These are phyloP conservation scores for Trametes hirsuta DNA, from an alignment of 1,284 basidiomycete species.

Conservation along the genomic window DNA sequence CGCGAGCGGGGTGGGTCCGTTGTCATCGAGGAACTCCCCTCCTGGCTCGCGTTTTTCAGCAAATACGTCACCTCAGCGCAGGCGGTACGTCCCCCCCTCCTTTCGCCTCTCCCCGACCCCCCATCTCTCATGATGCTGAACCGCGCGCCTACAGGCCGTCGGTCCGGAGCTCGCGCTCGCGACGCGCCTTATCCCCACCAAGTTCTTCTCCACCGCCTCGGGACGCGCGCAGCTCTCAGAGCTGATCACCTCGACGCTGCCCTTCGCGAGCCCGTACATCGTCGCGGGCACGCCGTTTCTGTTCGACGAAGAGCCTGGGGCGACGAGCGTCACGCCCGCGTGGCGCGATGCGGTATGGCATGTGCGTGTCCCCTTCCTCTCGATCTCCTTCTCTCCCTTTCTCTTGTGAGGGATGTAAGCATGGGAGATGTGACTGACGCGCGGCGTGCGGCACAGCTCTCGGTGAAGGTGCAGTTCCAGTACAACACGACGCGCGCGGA, in stretches of 20 bases:
- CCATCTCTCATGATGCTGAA: background rate
- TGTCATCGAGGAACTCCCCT: constrained; percentile 37
- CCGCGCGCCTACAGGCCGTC: constrained; percentile 26
- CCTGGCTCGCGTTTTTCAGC: constrained; percentile 37
- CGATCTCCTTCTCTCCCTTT: constrained; percentile 27
- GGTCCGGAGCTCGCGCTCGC: constrained; percentile 35
- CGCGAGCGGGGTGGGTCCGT: constrained; percentile 34
- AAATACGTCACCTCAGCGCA: constrained; percentile 34
- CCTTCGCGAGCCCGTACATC: constrained; percentile 34
- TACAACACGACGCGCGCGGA: constrained; percentile 48
- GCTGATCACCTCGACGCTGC: constrained; percentile 31
- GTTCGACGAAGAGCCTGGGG: constrained; percentile 43
- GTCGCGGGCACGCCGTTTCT: constrained; percentile 43
- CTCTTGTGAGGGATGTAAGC: background rate
- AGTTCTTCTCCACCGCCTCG: constrained; percentile 31
- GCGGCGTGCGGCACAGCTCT: background rate
- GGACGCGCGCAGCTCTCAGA: constrained; percentile 31
- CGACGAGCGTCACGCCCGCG: constrained; percentile 51
- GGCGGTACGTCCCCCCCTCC: constrained; percentile 25
- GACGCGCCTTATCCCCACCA: constrained; percentile 36
- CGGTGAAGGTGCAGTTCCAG: constrained; percentile 31
- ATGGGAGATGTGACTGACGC: background rate
- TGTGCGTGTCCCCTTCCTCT: constrained; percentile 33
- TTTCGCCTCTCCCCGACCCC: background rate
- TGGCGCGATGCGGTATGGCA: constrained; percentile 54